Base-by-base conservation (phyloP, 1,139 yeast species). In the Entelexis paramagnoliae region DNA sequence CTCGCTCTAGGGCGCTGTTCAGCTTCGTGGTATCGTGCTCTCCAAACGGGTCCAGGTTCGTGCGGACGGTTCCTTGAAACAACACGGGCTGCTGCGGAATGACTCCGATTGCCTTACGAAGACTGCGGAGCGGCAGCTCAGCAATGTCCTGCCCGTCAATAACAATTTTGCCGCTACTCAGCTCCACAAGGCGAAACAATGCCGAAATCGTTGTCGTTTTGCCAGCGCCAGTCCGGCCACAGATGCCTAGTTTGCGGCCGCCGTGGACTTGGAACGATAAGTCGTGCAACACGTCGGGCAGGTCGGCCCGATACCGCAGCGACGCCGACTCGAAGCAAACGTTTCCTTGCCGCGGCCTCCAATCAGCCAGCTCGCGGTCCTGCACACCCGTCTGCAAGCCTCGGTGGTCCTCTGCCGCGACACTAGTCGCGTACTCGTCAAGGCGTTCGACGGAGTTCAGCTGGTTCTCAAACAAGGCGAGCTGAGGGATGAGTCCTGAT, bases 161-260 rank as follows among this genome's bases (percentile, higher is more conserved):
- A 7, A 59, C 50, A 46, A 81, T 74, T 22, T 59, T 60, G 2
- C 93, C 93, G 1, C 19, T 14, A 1, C 71, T 71, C 0, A 88
- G 78, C 60, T 83, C 88, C 50, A 83, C 73, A 56, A 84, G 70
- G 57, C 94, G 71, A 68, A 83, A 84, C 10, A 84, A 65, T 0
- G 89, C 82, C 59, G 81, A 65, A 1, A 84, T 78, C 46, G 84
- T 66, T 0, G 89, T 79, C 36, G 86, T 79, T 63, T 84, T 84
- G 30, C 93, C 93, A 0, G 93, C 89, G 42, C 94, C 94, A 0
- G 93, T 84, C 59, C 93, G 74, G 7, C 94, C 94, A 22, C 83
- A 89, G 56, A 84, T 78, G 43, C 93, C 94, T 56, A 84, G 69
- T 61, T 83, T 83, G 59, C 83, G 89, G 17, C 69, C 69, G 1